Base-by-base conservation (phyloP, 139 green algal species). In the Volvox reticuliferus region DNA sequence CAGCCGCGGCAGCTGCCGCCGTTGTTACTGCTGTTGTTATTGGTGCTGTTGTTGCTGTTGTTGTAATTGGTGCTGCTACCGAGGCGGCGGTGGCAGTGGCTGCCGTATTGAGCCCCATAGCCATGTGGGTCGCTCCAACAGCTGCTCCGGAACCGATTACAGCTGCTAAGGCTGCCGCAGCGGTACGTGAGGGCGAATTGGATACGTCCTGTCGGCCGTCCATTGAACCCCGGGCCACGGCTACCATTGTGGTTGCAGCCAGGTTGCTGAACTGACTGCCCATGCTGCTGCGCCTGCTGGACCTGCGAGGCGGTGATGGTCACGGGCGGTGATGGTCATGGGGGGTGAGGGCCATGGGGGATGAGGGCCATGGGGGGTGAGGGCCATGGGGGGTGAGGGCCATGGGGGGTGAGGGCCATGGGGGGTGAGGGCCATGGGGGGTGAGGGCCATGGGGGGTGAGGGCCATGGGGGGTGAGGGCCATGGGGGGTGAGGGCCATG, bases 231-330 rank as follows among this genome's bases (percentile, higher is more conserved):
- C 69, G 85, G 12, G 85, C 85, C 26, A 36, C 37, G 0, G 37
- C 37, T n/a, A 89, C 44, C 85, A 89, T 89, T 44, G 85, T 71
- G 36, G 30, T 82, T 26, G 85, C 37, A 12, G 85, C 85, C 28
- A 89, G 69, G 28, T 55, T 61, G 68, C 65, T 81, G 85, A 62
- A 89, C 85, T 89, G 85, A 22, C 65, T 68, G 85, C 68, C 68
- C 32, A 89, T n/a, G 28, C 69, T 82, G 69, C 69, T 82, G 37
- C 69, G 85, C 12, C 85, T 36, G 85, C 37, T 75, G 16, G 85
- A 89, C 32, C 37, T 76, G 2, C 69, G 85, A 9, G 84, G 18
- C 17, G 79, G 55, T 12, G 44, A 55, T 5, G 44, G 44, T 55
- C 44, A 55, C 9, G 44, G 44, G 44, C 5, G 5, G 44, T 55